Conservation (phyloP, 441 rosid species). For the Syzygium syzygioides region DNA sequence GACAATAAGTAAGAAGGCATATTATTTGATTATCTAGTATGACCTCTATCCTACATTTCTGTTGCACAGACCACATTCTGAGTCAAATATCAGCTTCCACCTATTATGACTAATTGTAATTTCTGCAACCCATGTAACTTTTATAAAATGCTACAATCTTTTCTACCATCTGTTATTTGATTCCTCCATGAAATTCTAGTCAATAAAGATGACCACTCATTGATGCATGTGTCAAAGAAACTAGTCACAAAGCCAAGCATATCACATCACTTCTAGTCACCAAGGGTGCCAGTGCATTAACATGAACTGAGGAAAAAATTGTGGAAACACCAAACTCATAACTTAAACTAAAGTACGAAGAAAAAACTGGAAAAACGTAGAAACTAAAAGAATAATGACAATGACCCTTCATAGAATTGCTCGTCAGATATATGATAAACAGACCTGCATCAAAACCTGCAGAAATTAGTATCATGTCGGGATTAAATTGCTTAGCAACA, state of each 20-base stretch:
- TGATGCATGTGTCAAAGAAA: not conserved
- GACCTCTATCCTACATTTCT: not conserved
- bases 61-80: not conserved
- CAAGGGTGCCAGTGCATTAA: not conserved
- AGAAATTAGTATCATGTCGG: slow-evolving; percentile 73
- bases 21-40: not conserved
- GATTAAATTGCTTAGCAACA: slow-evolving; percentile 72
- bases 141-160: not conserved
- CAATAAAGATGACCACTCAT: not conserved
- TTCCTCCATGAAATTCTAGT: not conserved
- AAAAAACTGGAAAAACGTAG: not conserved
- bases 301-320: not conserved
- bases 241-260: not conserved
- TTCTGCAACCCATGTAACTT: not conserved
- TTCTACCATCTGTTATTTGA: not conserved
- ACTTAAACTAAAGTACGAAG: not conserved
- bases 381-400: not conserved
- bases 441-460: slow-evolving; percentile 99
- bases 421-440: not conserved
- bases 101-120: not conserved
- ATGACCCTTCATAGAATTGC: not conserved
- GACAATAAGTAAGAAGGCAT: not conserved
- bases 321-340: not conserved
- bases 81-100: not conserved
- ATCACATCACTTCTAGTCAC: not conserved